Evolutionary conservation across 2,329 filamentous ascomycete species (phyloP).

Genomic region (Pseudogymnoascus sp.): DNA sequence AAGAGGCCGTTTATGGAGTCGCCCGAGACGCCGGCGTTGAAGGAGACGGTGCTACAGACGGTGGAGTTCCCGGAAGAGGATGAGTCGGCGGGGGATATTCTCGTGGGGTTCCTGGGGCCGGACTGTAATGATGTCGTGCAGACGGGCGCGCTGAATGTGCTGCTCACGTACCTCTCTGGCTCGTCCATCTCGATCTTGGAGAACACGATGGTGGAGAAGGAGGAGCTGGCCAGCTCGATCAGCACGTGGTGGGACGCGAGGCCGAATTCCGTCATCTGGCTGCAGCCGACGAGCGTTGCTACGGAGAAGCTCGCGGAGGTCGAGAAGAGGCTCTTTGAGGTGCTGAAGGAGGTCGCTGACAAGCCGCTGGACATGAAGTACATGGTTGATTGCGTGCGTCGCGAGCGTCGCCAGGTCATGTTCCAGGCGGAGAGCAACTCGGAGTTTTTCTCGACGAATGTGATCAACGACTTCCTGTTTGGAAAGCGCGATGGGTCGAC

Average conservation of each 20-base stretch:
- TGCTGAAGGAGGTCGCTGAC: constrained; percentile 70
- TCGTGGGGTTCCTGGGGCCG: constrained; percentile 81
- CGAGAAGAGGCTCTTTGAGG: constrained; percentile 74
- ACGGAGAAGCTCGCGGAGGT: constrained; percentile 78
- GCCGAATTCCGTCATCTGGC: constrained; percentile 74
- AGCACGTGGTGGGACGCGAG: constrained; percentile 71
- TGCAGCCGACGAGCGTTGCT: constrained; percentile 77
- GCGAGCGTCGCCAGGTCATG: constrained; percentile 73
- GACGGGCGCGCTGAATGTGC: constrained; percentile 66
- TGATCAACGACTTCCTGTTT: constrained; percentile 90
- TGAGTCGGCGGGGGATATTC: constrained; percentile 82
- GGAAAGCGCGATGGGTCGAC: constrained; percentile 77
- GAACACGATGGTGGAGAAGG: constrained; percentile 85
- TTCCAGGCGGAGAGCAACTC: constrained; percentile 75
- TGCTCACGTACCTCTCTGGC: constrained; percentile 80
- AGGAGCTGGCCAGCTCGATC: constrained; percentile 82
- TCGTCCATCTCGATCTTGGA: constrained; percentile 90
- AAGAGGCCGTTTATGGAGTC: constrained; percentile 77
- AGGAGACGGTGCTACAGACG: constrained; percentile 63
- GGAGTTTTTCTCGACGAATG: constrained; percentile 70
- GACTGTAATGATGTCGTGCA: constrained; percentile 61
- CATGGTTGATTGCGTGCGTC: constrained; percentile 74
- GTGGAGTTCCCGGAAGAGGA: constrained; percentile 95
- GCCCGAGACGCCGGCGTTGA: constrained; percentile 62
- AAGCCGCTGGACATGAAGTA: constrained; percentile 86